Conservation (phyloP, 768 basidiomycete genomes). For the Tricholomella constricta region DNA sequence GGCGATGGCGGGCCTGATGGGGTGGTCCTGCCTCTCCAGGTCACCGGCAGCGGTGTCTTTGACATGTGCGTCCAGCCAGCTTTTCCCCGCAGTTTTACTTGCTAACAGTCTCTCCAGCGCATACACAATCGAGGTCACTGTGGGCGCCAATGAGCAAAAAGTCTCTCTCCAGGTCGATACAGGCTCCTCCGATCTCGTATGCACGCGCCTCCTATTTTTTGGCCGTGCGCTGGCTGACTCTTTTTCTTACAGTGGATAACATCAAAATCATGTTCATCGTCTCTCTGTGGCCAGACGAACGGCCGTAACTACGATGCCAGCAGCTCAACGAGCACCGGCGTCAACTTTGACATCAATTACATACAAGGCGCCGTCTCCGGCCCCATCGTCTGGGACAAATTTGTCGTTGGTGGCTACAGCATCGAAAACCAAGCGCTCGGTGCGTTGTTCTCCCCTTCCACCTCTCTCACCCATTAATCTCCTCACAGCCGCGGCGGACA, state of each 20-base stretch:
- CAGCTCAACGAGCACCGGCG: conserved; percentile 42
- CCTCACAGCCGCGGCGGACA: conserved; percentile 55
- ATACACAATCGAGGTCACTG: conserved; percentile 61
- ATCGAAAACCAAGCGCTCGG: conserved; percentile 73
- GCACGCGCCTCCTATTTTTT: conserved; percentile 19
- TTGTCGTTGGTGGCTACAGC: conserved; percentile 63
- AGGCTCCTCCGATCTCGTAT: conserved; percentile 78
- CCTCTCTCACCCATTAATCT: neutral
- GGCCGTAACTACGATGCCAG: conserved; percentile 61
- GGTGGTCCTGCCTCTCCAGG: conserved; percentile 56
- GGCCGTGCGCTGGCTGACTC: neutral
- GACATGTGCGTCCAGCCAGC: conserved; percentile 65
- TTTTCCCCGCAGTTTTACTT: neutral
- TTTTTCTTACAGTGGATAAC: conserved; percentile 64
- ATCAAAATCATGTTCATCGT: conserved; percentile 61
- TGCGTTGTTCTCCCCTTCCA: conserved; percentile 28
- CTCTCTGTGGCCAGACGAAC: conserved; percentile 46
- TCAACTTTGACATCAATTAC: conserved; percentile 55
- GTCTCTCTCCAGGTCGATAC: conserved; percentile 76
- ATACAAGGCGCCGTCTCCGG: conserved; percentile 61
- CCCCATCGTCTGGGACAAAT: conserved; percentile 68
- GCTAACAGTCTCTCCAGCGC: conserved; percentile 38
- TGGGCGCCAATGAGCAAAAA: conserved; percentile 52
- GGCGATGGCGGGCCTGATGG: conserved; percentile 55
- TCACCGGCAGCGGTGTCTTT: conserved; percentile 54